Conservation (phyloP, 1,139 yeast species). For the Geotrichum phurueaensis region DNA sequence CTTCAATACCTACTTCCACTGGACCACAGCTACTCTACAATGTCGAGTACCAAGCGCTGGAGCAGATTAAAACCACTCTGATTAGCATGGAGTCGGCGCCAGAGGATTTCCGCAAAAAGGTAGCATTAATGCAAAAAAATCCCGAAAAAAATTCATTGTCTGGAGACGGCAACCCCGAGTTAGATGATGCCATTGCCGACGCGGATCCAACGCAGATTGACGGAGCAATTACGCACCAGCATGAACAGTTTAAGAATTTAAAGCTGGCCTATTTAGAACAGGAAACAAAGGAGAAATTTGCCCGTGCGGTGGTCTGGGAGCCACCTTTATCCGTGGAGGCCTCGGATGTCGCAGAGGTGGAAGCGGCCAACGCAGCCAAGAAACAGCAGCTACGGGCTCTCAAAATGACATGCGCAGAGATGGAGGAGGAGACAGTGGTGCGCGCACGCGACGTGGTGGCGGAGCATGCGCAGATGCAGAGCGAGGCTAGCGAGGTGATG, state of each 20-base stretch:
- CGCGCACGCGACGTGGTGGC: conserved; percentile 23
- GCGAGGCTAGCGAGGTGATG: conserved; percentile 19
- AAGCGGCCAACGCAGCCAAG: conserved; percentile 28
- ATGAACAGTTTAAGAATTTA: conserved; percentile 45
- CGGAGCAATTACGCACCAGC: conserved; percentile 27
- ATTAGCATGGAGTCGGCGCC: neutral
- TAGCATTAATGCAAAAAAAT: neutral
- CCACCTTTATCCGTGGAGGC: conserved; percentile 34
- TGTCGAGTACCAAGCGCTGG: neutral
- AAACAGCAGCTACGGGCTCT: conserved; percentile 29
- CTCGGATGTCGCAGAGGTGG: conserved; percentile 31
- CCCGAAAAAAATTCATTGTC: neutral
- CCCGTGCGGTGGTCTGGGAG: conserved; percentile 40
- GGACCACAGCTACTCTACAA: neutral
- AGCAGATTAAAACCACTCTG: neutral
- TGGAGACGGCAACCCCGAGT: neutral
- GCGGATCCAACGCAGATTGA: conserved; percentile 26
- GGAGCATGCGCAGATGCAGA: conserved; percentile 26
- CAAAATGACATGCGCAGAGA: conserved; percentile 15
- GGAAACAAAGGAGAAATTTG: conserved; percentile 59
- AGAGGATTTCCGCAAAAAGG: neutral
- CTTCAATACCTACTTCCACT: neutral
- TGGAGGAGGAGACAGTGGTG: conserved; percentile 11
- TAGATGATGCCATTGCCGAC: conserved; percentile 9
- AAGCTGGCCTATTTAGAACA: conserved; percentile 62